Evolutionary conservation across 352 stramenopile species (phyloP).

Genomic region (Globisporangium viniferum): DNA sequence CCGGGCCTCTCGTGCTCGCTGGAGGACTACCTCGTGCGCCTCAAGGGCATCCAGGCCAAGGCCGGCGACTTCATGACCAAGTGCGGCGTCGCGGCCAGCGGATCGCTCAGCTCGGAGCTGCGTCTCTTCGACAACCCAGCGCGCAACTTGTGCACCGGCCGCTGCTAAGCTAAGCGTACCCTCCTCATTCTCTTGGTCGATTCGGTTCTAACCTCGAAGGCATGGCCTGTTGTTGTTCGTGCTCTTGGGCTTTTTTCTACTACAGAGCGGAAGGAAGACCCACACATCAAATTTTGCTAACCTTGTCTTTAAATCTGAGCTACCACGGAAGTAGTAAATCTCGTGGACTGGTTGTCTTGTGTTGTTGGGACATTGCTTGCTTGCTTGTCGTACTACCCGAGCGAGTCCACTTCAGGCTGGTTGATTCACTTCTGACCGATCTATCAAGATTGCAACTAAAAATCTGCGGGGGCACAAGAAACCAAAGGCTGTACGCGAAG

Average conservation of each 20-base stretch:
- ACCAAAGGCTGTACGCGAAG: no score
- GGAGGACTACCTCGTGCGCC: conserved; percentile 35
- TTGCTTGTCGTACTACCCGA: no score
- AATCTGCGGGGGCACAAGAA: no score
- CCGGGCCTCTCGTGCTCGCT: conserved; percentile 46
- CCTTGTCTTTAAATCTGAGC: no score
- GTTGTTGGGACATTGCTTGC: no score
- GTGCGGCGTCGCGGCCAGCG: conserved; percentile 32
- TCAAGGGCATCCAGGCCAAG: conserved; percentile 28
- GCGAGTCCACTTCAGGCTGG: no score
- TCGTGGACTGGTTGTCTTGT: no score
- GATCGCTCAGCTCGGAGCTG: conserved; percentile 30
- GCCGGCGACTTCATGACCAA: conserved; percentile 46
- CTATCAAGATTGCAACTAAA: no score
- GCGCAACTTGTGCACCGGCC: conserved; percentile 31
- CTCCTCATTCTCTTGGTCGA: not conserved
- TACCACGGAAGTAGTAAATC: no score
- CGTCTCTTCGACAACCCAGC: conserved; percentile 47
- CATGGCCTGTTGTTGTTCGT: not conserved
- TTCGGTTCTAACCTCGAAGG: not conserved
- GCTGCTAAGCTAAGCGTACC: conserved; percentile 5
- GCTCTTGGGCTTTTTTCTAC: no score
- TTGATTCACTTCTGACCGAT: no score
- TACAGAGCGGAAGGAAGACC: not conserved
- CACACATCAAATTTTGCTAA: no score